Base-by-base conservation (phyloP, 2,329 filamentous ascomycete species). In the Fusarium lyarnte region DNA sequence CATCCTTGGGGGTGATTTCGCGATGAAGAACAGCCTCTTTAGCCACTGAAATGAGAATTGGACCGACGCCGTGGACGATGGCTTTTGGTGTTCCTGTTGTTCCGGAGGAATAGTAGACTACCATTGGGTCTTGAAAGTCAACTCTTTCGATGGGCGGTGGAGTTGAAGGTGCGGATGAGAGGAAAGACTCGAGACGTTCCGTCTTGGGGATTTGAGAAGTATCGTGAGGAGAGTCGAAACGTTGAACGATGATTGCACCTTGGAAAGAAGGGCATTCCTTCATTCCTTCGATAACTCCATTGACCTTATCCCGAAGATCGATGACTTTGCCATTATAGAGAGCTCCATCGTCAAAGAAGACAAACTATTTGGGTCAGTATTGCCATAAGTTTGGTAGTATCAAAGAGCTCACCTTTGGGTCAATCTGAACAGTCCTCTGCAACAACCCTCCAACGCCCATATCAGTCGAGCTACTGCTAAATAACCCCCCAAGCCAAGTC, bases 11-110 rank as follows among this genome's bases (percentile, higher is more conserved):
- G 0, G 72, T 78, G 8, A 81, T 63, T 33, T 83, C 82, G 52
- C 87, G 84, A 76, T 89, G 87, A 31, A 89, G 79, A 6, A 79
- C 80, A 2, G 83, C 84, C 79, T 97, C 94, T 78, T 95, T 89
- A 69, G 74, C 77, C 19, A 77, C 75, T 70, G 80, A 86, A 29
- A 94, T 70, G 35, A 93, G 80, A 3, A 89, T 82, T 0, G 91
- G 91, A 7, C 92, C 92, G 3, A 89, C 87, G 3, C 90, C 91
- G 79, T 97, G 94, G 5, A 95, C 93, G 70, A 97, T 96, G 66
- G 93, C 94, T 78, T 97, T 97, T 17, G 94, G 94, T 25, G 88
- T 89, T 8, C 94, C 94, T 0, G 94, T 97, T 11, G 94, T 97
- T 5, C 94, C 94, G 3, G 91, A 93, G 0, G 92, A 93, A 70